phyloP scores from a whole-genome alignment of 2,329 filamentous ascomycete genomes.

The Colletotrichum musae region DNA sequence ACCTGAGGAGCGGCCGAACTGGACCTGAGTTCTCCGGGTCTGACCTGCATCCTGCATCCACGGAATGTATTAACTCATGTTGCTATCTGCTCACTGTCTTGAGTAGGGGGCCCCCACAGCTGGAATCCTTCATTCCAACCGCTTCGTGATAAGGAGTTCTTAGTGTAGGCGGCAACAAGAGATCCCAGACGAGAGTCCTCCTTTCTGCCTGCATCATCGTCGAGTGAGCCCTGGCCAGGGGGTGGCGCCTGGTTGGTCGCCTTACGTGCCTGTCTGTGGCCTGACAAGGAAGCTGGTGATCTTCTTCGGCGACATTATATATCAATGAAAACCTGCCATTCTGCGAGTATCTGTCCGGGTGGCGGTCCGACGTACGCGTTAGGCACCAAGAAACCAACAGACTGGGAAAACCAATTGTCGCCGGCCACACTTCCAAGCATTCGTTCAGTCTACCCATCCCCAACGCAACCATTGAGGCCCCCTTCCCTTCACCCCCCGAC shows the following conservation, averaged over 20 bases:
- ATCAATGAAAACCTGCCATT: neutral
- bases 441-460: neutral
- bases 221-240: too few relatives aligned
- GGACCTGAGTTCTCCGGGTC: neutral
- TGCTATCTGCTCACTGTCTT: too few relatives aligned
- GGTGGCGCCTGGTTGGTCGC: neutral
- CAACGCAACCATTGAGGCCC: too few relatives aligned
- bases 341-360: neutral
- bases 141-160: neutral
- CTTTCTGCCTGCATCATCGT: too few relatives aligned
- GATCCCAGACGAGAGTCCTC: too few relatives aligned
- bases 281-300: neutral
- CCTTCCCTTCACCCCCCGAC: too few relatives aligned
- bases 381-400: too few relatives aligned
- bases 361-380: neutral
- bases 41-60: too few relatives aligned
- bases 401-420: neutral
- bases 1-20: neutral
- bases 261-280: neutral
- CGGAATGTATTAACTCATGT: too few relatives aligned
- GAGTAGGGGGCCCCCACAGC: too few relatives aligned
- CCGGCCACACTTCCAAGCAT: neutral
- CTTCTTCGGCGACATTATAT: neutral
- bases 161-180: neutral
- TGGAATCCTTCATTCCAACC: neutral